phyloP scores from a whole-genome alignment of 768 basidiomycete species.

The Pholiota molesta region DNA sequence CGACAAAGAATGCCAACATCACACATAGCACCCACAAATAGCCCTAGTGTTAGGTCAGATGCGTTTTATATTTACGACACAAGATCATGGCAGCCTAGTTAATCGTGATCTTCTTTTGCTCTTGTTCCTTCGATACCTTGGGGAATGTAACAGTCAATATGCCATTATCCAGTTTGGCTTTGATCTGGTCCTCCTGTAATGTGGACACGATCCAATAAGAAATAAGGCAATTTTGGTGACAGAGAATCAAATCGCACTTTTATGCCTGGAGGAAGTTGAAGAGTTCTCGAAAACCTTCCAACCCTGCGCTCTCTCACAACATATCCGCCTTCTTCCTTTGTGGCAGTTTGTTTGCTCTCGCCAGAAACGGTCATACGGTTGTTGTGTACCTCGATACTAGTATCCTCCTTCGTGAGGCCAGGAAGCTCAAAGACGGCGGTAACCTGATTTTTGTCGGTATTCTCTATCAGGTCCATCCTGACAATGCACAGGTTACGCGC shows the following conservation, averaged over 20 bases:
- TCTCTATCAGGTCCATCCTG: slow-evolving; percentile 61
- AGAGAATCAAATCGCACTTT: slow-evolving; percentile 39
- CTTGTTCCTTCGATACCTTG: slow-evolving; percentile 37
- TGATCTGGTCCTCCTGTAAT: slow-evolving; percentile 31
- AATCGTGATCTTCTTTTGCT: slow-evolving; percentile 34
- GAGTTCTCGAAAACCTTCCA: slow-evolving; percentile 46
- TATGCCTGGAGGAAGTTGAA: slow-evolving; percentile 55
- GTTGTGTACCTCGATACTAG: slow-evolving; percentile 55
- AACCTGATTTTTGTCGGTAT: slow-evolving; percentile 46
- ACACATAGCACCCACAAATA: too few relatives aligned
- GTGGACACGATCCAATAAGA: slow-evolving; percentile 21
- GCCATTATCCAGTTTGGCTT: slow-evolving; percentile 48
- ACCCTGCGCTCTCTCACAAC: slow-evolving; percentile 53
- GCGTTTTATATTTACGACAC: too few relatives aligned
- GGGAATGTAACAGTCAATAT: slow-evolving; percentile 53
- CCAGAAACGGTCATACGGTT: slow-evolving; percentile 54
- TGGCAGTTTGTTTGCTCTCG: slow-evolving; percentile 39
- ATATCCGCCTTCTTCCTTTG: slow-evolving; percentile 41
- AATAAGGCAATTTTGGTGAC: slow-evolving; percentile 19
- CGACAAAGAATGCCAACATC: too few relatives aligned
- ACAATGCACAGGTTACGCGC: background rate
- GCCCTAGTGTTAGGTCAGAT: too few relatives aligned
- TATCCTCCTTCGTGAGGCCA: slow-evolving; percentile 55
- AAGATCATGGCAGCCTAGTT: slow-evolving; percentile 3
- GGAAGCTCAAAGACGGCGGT: slow-evolving; percentile 64